Evolutionary conservation across 805 yeast genomes (phyloP).

Genomic region (Kodamaea nitidulidarum): DNA sequence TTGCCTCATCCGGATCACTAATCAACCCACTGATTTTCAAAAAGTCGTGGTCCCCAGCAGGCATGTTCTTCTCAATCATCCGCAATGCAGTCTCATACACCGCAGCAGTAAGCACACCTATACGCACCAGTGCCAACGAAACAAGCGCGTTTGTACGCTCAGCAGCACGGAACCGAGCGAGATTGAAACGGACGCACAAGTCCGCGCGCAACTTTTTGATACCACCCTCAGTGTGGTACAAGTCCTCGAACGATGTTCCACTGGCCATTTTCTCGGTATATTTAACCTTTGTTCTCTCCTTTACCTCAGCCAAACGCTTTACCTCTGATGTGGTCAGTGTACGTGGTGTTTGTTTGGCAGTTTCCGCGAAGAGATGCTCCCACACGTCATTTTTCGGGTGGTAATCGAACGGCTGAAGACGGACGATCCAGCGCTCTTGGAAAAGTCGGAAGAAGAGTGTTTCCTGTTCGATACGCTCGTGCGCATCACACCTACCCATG

Average conservation of each 20-base stretch:
- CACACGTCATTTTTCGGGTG: constrained; percentile 38
- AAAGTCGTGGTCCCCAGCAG: constrained; percentile 38
- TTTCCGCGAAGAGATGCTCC: constrained; percentile 33
- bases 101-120: constrained; percentile 65
- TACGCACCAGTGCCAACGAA: constrained; percentile 57
- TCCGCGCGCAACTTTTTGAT: constrained; percentile 44
- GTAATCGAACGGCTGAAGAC: constrained; percentile 28
- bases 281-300: constrained; percentile 45
- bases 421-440: constrained; percentile 35
- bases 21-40: constrained; percentile 45
- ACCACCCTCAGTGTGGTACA: constrained; percentile 28
- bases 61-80: constrained; percentile 55
- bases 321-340: constrained; percentile 35
- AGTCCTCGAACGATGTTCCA: constrained; percentile 23
- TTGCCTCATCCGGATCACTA: constrained; percentile 44
- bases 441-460: constrained; percentile 25
- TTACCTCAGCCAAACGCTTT: constrained; percentile 53
- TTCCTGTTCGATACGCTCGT: constrained; percentile 19
- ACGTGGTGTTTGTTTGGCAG: constrained; percentile 34
- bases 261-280: constrained; percentile 31
- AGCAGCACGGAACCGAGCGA: constrained; percentile 62
- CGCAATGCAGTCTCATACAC: constrained; percentile 59
- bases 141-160: constrained; percentile 63
- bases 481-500: constrained; percentile 21
- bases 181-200: constrained; percentile 55